A percentile compares a stretch with the other conserved stretches of the same genome.
These are phyloP conservation scores for Conringia planisiliqua DNA, from an alignment of 345 rosid species.

Conservation along the genomic window DNA sequence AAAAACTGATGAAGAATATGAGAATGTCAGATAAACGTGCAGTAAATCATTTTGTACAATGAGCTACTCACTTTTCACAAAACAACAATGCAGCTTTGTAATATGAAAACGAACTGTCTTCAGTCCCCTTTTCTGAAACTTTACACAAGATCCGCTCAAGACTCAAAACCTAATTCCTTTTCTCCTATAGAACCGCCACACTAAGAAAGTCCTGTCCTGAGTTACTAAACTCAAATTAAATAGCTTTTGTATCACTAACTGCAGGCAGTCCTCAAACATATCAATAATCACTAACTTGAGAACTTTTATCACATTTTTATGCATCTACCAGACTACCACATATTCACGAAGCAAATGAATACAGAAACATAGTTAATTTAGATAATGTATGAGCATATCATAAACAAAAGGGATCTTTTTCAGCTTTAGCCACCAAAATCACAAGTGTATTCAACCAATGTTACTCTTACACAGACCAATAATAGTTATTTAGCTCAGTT, in stretches of 20 bases:
- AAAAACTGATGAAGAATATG: conserved; percentile 57
- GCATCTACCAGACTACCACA: neutral
- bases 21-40: neutral
- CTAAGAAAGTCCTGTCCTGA: neutral
- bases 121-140: neutral
- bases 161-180: neutral
- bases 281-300: neutral
- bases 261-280: neutral
- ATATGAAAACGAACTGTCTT: neutral
- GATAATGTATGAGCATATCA: neutral
- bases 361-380: neutral
- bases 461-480: neutral
- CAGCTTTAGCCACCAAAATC: neutral
- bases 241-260: neutral
- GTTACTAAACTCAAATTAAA: neutral
- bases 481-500: neutral
- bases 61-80: neutral
- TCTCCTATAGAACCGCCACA: neutral
- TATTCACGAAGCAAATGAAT: neutral
- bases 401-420: neutral
- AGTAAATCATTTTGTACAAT: neutral
- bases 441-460: neutral
- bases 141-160: neutral
- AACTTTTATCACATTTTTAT: neutral
- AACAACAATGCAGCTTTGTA: neutral